Evolutionary conservation across 2,329 filamentous ascomycete species (phyloP).

Genomic region (Nectriaceae sp.): DNA sequence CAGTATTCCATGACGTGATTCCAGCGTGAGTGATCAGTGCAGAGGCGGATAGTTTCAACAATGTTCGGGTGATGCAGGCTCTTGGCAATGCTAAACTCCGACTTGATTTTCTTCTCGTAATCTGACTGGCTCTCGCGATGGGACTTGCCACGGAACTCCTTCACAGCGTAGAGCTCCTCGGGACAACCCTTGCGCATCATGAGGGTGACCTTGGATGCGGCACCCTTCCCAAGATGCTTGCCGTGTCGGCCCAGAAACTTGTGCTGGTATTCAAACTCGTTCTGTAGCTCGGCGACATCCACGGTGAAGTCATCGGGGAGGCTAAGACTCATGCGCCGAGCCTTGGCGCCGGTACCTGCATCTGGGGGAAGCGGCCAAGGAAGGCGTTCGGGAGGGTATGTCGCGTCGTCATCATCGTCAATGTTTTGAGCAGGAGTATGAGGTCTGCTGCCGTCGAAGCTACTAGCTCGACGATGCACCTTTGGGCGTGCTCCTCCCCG

Average conservation of each 20-base stretch:
- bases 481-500: slow-evolving; percentile 24
- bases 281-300: slow-evolving; percentile 66
- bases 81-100: slow-evolving; percentile 86
- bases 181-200: slow-evolving; percentile 71
- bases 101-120: slow-evolving; percentile 88
- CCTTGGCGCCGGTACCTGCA: slow-evolving; percentile 74
- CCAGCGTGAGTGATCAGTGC: slow-evolving; percentile 74
- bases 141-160: slow-evolving; percentile 79
- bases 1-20: slow-evolving; percentile 96
- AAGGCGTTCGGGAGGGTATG: slow-evolving; percentile 43
- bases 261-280: slow-evolving; percentile 71
- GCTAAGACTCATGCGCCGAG: slow-evolving; percentile 73
- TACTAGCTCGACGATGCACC: slow-evolving; percentile 44
- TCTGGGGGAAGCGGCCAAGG: slow-evolving; percentile 66
- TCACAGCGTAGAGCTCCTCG: slow-evolving; percentile 76
- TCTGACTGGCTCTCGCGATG: slow-evolving; percentile 69
- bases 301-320: slow-evolving; percentile 75
- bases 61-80: slow-evolving; percentile 86
- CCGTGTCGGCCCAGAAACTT: slow-evolving; percentile 72
- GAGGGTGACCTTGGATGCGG: slow-evolving; percentile 78
- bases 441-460: slow-evolving; percentile 46
- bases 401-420: slow-evolving; percentile 24
- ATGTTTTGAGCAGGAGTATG: slow-evolving; percentile 19
- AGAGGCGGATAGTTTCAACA: slow-evolving; percentile 76
- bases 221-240: slow-evolving; percentile 78